Evolutionary conservation across 257 asterid species (phyloP).

Genomic region (Plantago major): DNA sequence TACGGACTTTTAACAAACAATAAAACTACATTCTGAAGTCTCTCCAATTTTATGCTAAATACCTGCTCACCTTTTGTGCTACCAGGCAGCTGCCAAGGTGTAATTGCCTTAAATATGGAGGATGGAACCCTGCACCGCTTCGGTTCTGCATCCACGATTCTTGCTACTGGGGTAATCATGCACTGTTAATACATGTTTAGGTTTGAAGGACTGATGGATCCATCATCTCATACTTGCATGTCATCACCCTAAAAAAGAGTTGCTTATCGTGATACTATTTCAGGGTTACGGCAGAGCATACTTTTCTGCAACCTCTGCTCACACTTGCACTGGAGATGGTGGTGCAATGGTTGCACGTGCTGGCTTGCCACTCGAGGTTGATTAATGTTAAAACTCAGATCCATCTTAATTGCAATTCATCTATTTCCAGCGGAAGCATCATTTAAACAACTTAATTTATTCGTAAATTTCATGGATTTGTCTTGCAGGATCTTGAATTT

Average conservation of each 20-base stretch:
- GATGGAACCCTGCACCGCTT: constrained; percentile 95
- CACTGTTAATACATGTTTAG: constrained; percentile 8
- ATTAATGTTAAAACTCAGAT: constrained; percentile 19
- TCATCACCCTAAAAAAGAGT: constrained; percentile 1
- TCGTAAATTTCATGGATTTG: constrained; percentile 12
- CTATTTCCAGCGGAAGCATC: neutral
- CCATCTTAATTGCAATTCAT: neutral
- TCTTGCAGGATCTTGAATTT: constrained; percentile 87
- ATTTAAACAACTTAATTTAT: constrained; percentile 13
- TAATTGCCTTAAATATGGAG: constrained; percentile 89
- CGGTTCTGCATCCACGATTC: constrained; percentile 79
- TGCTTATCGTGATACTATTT: constrained; percentile 15
- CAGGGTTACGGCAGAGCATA: constrained; percentile 97
- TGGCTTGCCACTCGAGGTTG: constrained; percentile 91
- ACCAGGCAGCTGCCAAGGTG: constrained; percentile 65
- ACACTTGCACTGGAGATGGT: constrained; percentile 99
- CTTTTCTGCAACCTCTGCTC: constrained; percentile 99
- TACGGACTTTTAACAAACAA: constrained; percentile 9
- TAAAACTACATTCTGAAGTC: neutral
- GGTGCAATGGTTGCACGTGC: constrained; percentile 99
- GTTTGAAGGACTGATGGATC: constrained; percentile 6
- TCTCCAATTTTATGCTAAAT: neutral
- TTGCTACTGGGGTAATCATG: constrained; percentile 87
- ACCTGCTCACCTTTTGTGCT: neutral
- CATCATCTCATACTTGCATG: constrained; percentile 11